Conservation (phyloP, 1,284 basidiomycete genomes). For the Ganoderma resinaceum region DNA sequence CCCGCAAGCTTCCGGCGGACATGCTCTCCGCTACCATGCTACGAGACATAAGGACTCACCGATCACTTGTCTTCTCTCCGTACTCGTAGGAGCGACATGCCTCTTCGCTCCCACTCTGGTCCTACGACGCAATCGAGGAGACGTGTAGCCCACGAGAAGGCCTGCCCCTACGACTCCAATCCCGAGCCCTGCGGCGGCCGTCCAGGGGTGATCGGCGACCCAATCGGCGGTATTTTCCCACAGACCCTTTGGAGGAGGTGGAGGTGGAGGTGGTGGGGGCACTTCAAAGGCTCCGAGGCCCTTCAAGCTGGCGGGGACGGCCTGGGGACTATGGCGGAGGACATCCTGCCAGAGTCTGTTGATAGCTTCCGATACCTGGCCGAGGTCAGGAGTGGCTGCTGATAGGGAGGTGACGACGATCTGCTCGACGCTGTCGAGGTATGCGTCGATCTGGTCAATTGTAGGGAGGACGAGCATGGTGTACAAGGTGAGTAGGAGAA, state of each 20-base stretch:
- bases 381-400: slow-evolving; percentile 63
- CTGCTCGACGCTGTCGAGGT: slow-evolving; percentile 71
- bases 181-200: slow-evolving; percentile 56
- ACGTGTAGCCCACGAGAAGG: slow-evolving; percentile 62
- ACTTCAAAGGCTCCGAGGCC: slow-evolving; percentile 75
- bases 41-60: slow-evolving; percentile 47
- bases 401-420: slow-evolving; percentile 65
- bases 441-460: slow-evolving; percentile 74
- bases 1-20: not conserved
- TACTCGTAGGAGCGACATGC: slow-evolving; percentile 43
- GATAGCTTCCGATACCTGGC: slow-evolving; percentile 68
- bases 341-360: slow-evolving; percentile 79
- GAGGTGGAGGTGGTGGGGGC: slow-evolving; percentile 63
- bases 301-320: slow-evolving; percentile 61
- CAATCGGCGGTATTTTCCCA: slow-evolving; percentile 57
- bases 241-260: slow-evolving; percentile 53
- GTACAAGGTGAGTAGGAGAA: slow-evolving; percentile 5
- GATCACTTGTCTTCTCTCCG: slow-evolving; percentile 71
- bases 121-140: slow-evolving; percentile 31
- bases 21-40: not conserved
- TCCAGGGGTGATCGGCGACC: slow-evolving; percentile 65
- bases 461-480: slow-evolving; percentile 44
- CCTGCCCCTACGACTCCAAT: slow-evolving; percentile 64
- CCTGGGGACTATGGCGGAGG: slow-evolving; percentile 75
- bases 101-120: slow-evolving; percentile 36